Evolutionary conservation across 306 rosid genomes (phyloP).

Genomic region (Amphicarpaea edgeworthii): DNA sequence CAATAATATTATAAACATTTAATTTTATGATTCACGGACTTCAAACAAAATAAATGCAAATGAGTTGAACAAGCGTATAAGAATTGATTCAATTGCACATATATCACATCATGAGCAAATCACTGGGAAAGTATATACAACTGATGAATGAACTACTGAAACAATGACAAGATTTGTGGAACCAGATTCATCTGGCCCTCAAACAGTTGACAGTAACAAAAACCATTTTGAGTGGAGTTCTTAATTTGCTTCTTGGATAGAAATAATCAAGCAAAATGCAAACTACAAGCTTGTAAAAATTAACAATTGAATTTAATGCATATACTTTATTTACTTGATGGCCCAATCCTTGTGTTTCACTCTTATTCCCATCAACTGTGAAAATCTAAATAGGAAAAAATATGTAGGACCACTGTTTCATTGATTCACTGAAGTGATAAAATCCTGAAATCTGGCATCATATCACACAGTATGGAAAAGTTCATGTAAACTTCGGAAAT

Average conservation of each 20-base stretch:
- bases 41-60: conserved; percentile 2
- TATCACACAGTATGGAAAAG: conserved; percentile 15
- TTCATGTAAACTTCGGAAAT: conserved; percentile 11
- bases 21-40: conserved; percentile 19
- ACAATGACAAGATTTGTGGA: conserved; percentile 19
- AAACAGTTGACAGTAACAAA: conserved; percentile 22
- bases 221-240: conserved; percentile 16
- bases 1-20: conserved; percentile 11
- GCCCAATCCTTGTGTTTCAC: background rate
- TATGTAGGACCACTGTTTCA: conserved; percentile 6
- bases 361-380: conserved; percentile 2
- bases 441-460: background rate
- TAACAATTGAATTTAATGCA: conserved; percentile 21
- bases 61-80: conserved; percentile 28
- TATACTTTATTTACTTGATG: background rate
- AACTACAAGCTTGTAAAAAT: conserved; percentile 4
- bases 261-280: conserved; percentile 24
- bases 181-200: conserved; percentile 24
- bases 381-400: background rate
- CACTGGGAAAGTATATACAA: conserved; percentile 9
- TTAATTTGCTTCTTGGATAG: conserved; percentile 22
- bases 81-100: conserved; percentile 28
- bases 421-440: conserved; percentile 1
- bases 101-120: conserved; percentile 7
- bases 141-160: conserved; percentile 22